These are phyloP conservation scores for Purpureocillium lavendulum DNA, from an alignment of 2,329 filamentous ascomycete genomes.

Conservation along the genomic window DNA sequence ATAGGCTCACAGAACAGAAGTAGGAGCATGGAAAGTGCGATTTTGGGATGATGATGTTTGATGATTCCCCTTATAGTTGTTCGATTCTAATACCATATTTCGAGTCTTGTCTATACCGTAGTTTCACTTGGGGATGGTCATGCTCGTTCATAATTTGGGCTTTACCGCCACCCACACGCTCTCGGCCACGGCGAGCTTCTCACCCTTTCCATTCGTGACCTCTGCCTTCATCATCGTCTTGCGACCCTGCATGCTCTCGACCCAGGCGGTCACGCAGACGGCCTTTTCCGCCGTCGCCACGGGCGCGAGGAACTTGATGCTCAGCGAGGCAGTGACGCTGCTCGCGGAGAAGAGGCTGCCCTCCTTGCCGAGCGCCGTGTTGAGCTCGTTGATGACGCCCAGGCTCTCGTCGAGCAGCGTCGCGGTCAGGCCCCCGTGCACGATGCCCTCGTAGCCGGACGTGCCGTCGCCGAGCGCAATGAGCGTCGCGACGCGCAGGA, in stretches of 20 bases:
- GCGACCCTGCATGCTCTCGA: slow-evolving; percentile 22
- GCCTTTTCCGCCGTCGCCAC: slow-evolving; percentile 16
- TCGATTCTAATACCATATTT: background rate
- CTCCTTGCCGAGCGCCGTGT: slow-evolving; percentile 21
- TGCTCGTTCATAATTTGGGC: slow-evolving; percentile 20
- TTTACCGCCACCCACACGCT: slow-evolving; percentile 24
- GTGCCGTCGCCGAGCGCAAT: slow-evolving; percentile 24
- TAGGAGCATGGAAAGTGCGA: background rate
- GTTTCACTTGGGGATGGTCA: too few species aligned
- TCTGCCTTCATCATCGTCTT: slow-evolving; percentile 22
- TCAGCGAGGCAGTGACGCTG: slow-evolving; percentile 24
- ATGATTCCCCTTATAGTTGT: background rate
- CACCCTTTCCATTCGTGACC: slow-evolving; percentile 19
- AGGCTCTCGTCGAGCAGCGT: slow-evolving; percentile 28
- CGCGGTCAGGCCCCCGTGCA: slow-evolving; percentile 27
- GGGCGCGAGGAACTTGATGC: slow-evolving; percentile 25
- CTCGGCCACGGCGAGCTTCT: slow-evolving; percentile 18
- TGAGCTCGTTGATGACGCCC: slow-evolving; percentile 26
- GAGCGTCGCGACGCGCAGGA: slow-evolving; percentile 20
- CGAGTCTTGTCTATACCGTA: background rate
- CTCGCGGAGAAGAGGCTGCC: slow-evolving; percentile 16
- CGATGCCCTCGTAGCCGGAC: slow-evolving; percentile 20
- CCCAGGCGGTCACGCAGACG: slow-evolving; percentile 20
- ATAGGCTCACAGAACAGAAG: background rate
- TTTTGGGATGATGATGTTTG: background rate